Percentiles rank a stretch among this genome's conserved stretches.
Evolutionary conservation across 805 yeast species (phyloP).

Genomic region (Metschnikowia chrysomelidarum): DNA sequence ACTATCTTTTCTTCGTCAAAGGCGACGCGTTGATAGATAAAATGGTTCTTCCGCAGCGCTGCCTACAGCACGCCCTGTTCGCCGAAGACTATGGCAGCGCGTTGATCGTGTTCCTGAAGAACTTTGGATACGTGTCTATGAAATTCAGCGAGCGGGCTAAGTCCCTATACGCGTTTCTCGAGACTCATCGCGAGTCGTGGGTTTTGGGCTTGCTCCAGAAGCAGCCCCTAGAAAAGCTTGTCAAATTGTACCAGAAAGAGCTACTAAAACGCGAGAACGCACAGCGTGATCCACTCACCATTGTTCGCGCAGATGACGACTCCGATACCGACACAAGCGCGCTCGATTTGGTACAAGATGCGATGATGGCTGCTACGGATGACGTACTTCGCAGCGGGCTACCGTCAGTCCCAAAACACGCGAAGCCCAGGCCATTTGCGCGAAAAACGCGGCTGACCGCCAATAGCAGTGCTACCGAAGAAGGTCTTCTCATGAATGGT

Average conservation of each 20-base stretch:
- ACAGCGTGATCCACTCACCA: conserved; percentile 11
- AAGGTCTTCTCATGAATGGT: too few species aligned
- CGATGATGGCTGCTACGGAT: conserved; percentile 6
- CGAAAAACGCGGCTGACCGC: conserved; percentile 13
- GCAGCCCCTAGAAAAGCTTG: conserved; percentile 1
- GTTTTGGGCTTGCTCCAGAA: not conserved
- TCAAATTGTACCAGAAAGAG: conserved; percentile 6
- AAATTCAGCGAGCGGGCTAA: conserved; percentile 4
- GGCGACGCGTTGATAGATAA: conserved; percentile 15
- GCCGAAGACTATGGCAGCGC: conserved; percentile 7
- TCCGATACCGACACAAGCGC: conserved; percentile 1
- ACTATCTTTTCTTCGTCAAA: conserved; percentile 11
- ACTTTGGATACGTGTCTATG: conserved; percentile 15
- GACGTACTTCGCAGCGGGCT: conserved; percentile 15
- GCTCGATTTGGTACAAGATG: too few species aligned
- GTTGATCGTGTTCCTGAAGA: conserved; percentile 15
- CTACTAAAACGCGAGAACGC: conserved; percentile 9
- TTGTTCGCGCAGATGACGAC: conserved; percentile 2
- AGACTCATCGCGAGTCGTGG: conserved; percentile 5
- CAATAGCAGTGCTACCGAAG: too few species aligned
- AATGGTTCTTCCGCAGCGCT: conserved; percentile 14
- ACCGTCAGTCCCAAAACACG: conserved; percentile 6
- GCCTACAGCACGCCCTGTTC: conserved; percentile 12
- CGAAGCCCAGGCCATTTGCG: not conserved
- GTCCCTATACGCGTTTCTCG: conserved; percentile 4